Base-by-base conservation (phyloP, 2,329 filamentous ascomycete genomes). In the Ceratocystis albifundus region DNA sequence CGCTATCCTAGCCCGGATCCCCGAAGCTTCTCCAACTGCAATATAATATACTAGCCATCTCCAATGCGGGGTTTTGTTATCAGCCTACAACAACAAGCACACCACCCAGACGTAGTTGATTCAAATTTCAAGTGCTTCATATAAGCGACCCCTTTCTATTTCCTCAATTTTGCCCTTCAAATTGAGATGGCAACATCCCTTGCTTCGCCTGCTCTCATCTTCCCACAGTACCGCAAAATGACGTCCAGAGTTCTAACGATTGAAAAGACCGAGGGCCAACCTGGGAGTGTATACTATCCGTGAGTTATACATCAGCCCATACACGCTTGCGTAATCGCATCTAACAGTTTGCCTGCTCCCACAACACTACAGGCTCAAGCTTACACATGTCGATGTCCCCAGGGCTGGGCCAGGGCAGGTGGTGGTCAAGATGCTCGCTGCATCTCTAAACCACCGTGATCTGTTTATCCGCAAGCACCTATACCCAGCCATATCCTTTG, bases 391-490 rank as follows among this genome's bases (percentile, higher is more conserved):
- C 17, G 81, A 86, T 66, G 80, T 81, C 69, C 88, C 88, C 30
- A 79, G 78, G 1, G 87, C 87, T 0, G 81, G 83, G 30, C 82
- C 83, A 17, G 80, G 80, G 69, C 82, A 96, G 74, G 79, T 96
- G 70, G 80, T 95, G 5, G 79, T 97, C 69, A 85, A 84, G 72
- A 79, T 97, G 72, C 82, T 83, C 45, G 89, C 91, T 64, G 89
- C 87, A 0, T 88, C 93, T 15, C 85, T 97, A 63, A 97, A 97
- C 79, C 94, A 97, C 78, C 88, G 92, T 71, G 94, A 97, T 75
- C 84, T 96, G 71, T 97, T 96, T 78, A 88, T 96, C 76, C 89
- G 93, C 65, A 91, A 94, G 75, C 88, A 92, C 73, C 84, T 96
- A 50, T 97, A 97, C 79, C 93, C 93, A 0, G 88, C 84, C 71